phyloP scores from a whole-genome alignment of 2,329 filamentous ascomycete genomes.

The Alternaria gansuensis region DNA sequence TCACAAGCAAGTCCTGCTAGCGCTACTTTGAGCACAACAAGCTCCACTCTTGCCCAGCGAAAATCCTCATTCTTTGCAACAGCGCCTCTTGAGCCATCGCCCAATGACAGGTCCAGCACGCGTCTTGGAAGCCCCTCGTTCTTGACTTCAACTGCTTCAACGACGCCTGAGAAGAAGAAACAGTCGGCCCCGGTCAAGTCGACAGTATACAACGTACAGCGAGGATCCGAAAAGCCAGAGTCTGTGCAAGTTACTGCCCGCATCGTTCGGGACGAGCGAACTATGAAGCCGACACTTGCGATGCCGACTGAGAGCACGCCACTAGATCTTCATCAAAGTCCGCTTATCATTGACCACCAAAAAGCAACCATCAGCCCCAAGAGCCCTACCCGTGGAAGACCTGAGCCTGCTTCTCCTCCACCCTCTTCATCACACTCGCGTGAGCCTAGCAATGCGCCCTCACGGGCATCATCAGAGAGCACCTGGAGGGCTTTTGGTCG shows the following conservation, averaged over 20 bases:
- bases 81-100: constrained; percentile 44
- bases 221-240: constrained; percentile 63
- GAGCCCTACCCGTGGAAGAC: constrained; percentile 41
- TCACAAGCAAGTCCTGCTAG: constrained; percentile 34
- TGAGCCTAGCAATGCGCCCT: constrained; percentile 42
- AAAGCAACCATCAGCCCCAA: constrained; percentile 37
- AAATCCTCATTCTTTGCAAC: constrained; percentile 52
- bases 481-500: constrained; percentile 52
- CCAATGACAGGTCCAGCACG: constrained; percentile 37
- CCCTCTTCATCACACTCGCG: constrained; percentile 45
- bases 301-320: constrained; percentile 62
- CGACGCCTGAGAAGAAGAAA: constrained; percentile 41
- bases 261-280: constrained; percentile 73
- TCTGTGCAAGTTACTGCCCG: constrained; percentile 89
- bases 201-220: constrained; percentile 55
- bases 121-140: constrained; percentile 45
- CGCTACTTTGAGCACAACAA: constrained; percentile 38
- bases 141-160: constrained; percentile 36
- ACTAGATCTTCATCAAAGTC: constrained; percentile 63
- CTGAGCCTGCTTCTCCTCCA: constrained; percentile 45
- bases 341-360: constrained; percentile 72
- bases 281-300: constrained; percentile 42
- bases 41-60: constrained; percentile 48
- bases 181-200: constrained; percentile 35
- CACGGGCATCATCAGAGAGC: constrained; percentile 53